A percentile compares a stretch with the other conserved stretches of the same genome.
phyloP scores from a whole-genome alignment of 257 asterid species.

The Fraxinus americana region DNA sequence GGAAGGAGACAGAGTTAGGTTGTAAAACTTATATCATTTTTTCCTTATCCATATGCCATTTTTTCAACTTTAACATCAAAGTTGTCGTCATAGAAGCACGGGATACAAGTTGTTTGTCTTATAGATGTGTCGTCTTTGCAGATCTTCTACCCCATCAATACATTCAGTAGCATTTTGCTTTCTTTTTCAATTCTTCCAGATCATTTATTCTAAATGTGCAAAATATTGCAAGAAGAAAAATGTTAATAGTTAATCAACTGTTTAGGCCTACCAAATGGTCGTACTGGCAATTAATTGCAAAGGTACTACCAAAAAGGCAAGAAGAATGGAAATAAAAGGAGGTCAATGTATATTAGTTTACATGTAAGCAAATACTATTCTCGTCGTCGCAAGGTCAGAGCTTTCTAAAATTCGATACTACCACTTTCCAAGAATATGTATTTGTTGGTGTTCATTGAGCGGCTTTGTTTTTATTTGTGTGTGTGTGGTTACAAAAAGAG shows the following conservation, averaged over 20 bases:
- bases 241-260: background rate
- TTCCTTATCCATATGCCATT: background rate
- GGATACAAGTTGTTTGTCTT: background rate
- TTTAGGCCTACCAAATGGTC: background rate
- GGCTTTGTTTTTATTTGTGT: background rate
- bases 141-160: too few species aligned
- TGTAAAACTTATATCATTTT: background rate
- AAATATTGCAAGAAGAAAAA: too few species aligned
- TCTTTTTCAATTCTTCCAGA: too few species aligned
- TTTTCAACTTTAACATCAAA: background rate
- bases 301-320: background rate
- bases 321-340: background rate
- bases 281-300: background rate
- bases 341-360: background rate
- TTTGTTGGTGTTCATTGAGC: background rate
- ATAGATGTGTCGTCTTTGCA: background rate
- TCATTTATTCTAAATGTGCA: background rate
- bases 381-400: background rate
- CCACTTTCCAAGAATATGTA: background rate
- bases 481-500: background rate
- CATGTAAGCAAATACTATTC: background rate
- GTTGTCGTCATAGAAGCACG: background rate
- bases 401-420: too few species aligned
- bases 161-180: too few species aligned
- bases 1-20: conserved; percentile 2